Evolutionary conservation across 768 basidiomycete species (phyloP).

Genomic region (Porpolomopsis calyptriformis): DNA sequence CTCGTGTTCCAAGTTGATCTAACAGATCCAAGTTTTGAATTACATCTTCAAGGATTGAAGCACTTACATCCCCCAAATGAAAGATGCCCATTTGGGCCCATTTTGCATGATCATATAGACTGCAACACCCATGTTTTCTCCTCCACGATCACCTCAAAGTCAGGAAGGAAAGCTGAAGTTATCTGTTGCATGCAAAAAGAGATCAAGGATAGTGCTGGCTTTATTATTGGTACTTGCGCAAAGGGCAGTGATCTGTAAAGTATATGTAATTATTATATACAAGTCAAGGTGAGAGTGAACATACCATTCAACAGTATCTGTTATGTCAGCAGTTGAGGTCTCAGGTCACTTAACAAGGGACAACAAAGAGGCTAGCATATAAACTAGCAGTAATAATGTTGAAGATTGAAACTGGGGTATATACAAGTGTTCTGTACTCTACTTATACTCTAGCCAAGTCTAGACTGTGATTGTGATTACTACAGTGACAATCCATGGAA

Average conservation of each 20-base stretch:
- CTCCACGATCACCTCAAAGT: slow-evolving; percentile 24
- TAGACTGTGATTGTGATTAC: too few species aligned
- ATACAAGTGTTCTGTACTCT: too few species aligned
- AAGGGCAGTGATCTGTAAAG: slow-evolving; percentile 17
- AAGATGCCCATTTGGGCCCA: slow-evolving; percentile 22
- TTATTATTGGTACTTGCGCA: slow-evolving; percentile 21
- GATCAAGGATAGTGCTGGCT: slow-evolving; percentile 18
- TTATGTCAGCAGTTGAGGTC: too few species aligned
- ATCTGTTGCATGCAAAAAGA: slow-evolving; percentile 16
- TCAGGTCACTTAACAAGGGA: too few species aligned
- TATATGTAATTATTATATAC: slow-evolving; percentile 9
- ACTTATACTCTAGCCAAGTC: too few species aligned
- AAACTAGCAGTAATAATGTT: too few species aligned
- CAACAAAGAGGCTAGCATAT: too few species aligned
- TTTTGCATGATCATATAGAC: slow-evolving; percentile 24
- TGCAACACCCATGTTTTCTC: slow-evolving; percentile 26
- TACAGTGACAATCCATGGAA: too few species aligned
- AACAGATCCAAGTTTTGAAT: not conserved
- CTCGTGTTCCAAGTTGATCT: slow-evolving; percentile 25
- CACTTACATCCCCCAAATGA: slow-evolving; percentile 25
- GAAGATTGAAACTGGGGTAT: too few species aligned
- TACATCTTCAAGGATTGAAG: not conserved
- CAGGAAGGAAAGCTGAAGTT: slow-evolving; percentile 21
- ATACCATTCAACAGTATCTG: slow-evolving; percentile 9
- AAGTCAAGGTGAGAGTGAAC: not conserved